These are phyloP conservation scores for Fusarium sp. DNA, from an alignment of 2,329 filamentous ascomycete species.

Conservation along the genomic window DNA sequence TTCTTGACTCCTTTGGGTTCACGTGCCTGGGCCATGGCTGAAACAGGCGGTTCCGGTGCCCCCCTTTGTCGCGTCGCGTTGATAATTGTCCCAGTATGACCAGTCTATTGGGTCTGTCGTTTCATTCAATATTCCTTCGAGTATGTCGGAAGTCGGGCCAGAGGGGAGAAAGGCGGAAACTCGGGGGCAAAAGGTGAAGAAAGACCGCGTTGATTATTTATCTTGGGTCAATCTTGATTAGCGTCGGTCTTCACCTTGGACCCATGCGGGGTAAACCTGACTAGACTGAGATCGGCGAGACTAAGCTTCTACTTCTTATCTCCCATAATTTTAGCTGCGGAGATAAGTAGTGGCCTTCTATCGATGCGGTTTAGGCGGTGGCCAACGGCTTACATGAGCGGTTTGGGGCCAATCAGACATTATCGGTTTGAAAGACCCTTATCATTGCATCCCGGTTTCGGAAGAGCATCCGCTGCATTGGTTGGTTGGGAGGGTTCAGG, in stretches of 20 bases:
- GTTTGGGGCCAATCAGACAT: not conserved
- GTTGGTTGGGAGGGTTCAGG: not conserved
- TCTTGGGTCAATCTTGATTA: not conserved
- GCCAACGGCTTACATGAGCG: not conserved
- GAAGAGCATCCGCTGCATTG: not conserved
- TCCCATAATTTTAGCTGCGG: not conserved
- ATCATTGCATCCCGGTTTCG: not conserved
- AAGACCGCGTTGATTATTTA: not conserved
- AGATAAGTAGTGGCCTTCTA: not conserved
- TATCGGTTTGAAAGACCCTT: not conserved
- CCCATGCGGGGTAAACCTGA: slow-evolving; percentile 15
- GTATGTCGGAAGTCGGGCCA: not conserved
- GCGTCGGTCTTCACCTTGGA: not conserved
- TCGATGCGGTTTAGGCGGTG: not conserved
- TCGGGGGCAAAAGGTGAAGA: not conserved
- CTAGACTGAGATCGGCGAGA: slow-evolving; percentile 1
- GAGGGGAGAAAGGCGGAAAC: not conserved
- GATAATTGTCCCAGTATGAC: not conserved
- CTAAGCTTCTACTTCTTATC: not conserved
- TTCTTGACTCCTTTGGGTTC: slow-evolving; percentile 9
- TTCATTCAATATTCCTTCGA: accelerated
- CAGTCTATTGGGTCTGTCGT: no score
- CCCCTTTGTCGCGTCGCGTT: not conserved
- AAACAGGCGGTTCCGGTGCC: no score
- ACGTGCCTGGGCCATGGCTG: slow-evolving; percentile 10